Evolutionary conservation across 345 rosid genomes (phyloP), one percentile per base, ranked within the genome.

Genomic region (Syzygium grande): DNA sequence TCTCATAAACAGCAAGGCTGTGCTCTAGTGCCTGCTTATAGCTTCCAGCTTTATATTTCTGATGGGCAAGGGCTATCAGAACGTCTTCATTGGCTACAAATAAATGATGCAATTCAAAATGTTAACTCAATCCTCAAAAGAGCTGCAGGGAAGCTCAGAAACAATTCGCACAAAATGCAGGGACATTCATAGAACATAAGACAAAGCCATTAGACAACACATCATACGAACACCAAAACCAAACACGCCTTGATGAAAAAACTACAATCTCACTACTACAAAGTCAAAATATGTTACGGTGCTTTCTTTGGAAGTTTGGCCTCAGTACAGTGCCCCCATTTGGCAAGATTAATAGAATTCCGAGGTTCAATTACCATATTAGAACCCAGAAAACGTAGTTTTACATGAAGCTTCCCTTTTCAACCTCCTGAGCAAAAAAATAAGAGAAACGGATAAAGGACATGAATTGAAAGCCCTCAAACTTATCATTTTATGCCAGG

Each of bases 21-120:
- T 97, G 95, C 87, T 96, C 98, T 61, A 98, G 86, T 7, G 99
- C 99, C 89, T 93, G 97, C 85, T 96, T 94, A 85, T 91, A 97
- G 78, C 90, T 96, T 15, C 99, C 99, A 65, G 96, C 87, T 87
- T 95, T 98, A 91, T 98, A 98, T 89, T 94, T 87, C 86, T 97
- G 97, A 92, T 97, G 97, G 87, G 99, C 97, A 87, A 94, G 94
- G 54, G 93, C 92, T 90, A 97, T 65, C 87, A 92, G 96, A 87
- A 90, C 87, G 79, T 96, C 98, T 89, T 96, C 99, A 90, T 95
- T 96, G 56, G 93, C 99, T 94, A 88, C 92, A 90, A 34, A 34
- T 73, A 73, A 73, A 34, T 10, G 25, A 73, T 41, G 41, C 25
- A 11, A 38, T 38, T 38, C 83, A 73, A 73, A 73, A 73, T 10